phyloP scores from a whole-genome alignment of 2,329 filamentous ascomycete genomes.

The Ophiognomonia clavigignenti-juglandacearum region DNA sequence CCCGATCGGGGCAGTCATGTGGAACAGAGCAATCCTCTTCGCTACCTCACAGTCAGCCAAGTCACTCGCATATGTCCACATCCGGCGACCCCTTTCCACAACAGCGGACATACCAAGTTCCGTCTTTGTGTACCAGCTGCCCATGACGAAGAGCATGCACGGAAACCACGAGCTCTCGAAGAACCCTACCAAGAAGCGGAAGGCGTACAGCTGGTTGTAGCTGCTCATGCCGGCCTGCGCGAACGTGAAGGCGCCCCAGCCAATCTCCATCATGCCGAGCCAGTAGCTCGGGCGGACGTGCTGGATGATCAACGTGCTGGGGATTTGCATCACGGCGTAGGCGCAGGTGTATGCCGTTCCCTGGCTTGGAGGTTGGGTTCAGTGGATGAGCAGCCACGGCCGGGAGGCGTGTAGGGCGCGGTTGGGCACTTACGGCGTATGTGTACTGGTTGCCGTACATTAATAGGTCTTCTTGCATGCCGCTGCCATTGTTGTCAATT shows the following conservation, averaged over 20 bases:
- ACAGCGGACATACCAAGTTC: constrained; percentile 18
- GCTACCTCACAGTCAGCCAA: constrained; percentile 16
- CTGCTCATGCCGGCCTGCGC: constrained; percentile 22
- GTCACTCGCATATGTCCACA: neutral
- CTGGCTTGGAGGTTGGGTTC: neutral
- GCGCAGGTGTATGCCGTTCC: constrained; percentile 20
- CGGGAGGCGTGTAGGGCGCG: neutral
- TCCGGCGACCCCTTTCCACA: no score
- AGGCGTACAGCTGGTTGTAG: constrained; percentile 24
- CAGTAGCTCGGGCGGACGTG: constrained; percentile 25
- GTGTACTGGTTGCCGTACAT: constrained; percentile 23
- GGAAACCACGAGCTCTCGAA: constrained; percentile 27
- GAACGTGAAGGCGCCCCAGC: constrained; percentile 26
- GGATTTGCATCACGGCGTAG: constrained; percentile 27
- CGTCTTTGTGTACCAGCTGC: constrained; percentile 25
- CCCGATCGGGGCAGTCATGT: constrained; percentile 23
- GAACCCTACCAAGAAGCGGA: constrained; percentile 28
- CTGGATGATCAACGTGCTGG: constrained; percentile 26
- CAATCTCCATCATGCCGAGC: constrained; percentile 26
- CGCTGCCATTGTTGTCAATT: constrained; percentile 13
- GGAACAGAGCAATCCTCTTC: constrained; percentile 24
- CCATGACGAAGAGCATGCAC: constrained; percentile 25
- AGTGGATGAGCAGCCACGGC: no score
- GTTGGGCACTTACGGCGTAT: constrained; percentile 9
- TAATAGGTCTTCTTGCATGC: constrained; percentile 20